Conservation (phyloP, 2,329 filamentous ascomycete species). For the Aspergillus quadricinctus region DNA sequence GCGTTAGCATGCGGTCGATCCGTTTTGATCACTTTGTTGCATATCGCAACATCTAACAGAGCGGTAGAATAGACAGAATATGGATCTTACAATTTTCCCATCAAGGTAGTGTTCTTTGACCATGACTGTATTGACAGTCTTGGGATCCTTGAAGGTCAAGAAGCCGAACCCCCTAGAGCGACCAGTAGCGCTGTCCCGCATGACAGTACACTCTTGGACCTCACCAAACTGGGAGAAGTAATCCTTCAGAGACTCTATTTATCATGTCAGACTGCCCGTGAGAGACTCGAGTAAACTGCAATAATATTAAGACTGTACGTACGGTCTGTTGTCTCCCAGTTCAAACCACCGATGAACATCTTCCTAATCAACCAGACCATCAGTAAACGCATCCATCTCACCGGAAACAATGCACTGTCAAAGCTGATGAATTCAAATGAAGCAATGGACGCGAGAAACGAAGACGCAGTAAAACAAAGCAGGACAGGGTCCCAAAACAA, state of each 20-base stretch:
- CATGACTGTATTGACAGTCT: conserved; percentile 98
- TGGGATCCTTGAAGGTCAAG: conserved; percentile 94
- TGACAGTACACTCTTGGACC: conserved; percentile 97
- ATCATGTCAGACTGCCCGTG: conserved; percentile 22
- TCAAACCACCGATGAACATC: conserved; percentile 98
- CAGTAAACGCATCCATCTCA: conserved; percentile 22
- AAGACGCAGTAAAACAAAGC: neutral
- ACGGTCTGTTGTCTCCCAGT: conserved; percentile 99
- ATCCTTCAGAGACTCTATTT: conserved; percentile 82
- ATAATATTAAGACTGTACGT: conserved; percentile 43
- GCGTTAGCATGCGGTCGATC: conserved; percentile 20
- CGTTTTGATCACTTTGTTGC: neutral
- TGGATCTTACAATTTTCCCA: conserved; percentile 81
- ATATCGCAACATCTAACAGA: neutral
- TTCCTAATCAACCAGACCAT: conserved; percentile 60
- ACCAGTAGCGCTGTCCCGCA: conserved; percentile 91
- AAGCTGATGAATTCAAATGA: neutral
- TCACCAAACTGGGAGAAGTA: conserved; percentile 99
- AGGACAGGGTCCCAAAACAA: neutral
- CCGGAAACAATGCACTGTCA: neutral
- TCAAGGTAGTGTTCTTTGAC: conserved; percentile 98
- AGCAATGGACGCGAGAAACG: neutral
- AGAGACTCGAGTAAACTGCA: conserved; percentile 2
- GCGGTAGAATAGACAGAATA: conserved; percentile 3
- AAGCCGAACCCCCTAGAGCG: conserved; percentile 96